These are phyloP conservation scores for Nemania sp. DNA, from an alignment of 2,329 filamentous ascomycete species.

Conservation along the genomic window DNA sequence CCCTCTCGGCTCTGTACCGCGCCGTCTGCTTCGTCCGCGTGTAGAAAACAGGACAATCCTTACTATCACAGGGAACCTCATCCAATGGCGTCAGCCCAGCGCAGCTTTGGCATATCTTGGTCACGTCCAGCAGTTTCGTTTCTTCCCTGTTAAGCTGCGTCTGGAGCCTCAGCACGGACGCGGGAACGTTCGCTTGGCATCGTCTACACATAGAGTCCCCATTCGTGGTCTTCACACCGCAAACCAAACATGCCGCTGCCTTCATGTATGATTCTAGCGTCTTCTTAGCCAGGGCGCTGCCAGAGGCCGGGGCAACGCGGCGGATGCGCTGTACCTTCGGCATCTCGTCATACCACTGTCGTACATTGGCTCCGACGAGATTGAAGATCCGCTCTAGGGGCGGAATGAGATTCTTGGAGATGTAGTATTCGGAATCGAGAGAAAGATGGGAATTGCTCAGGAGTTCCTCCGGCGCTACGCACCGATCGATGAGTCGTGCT, in stretches of 20 bases:
- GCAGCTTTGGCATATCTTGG: conserved; percentile 79
- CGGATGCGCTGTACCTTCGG: conserved; percentile 82
- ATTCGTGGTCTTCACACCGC: conserved; percentile 58
- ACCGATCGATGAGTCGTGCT: conserved; percentile 83
- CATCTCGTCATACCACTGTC: conserved; percentile 95
- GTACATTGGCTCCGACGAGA: conserved; percentile 88
- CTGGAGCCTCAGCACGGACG: conserved; percentile 68
- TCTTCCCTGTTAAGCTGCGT: conserved; percentile 66
- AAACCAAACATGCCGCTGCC: conserved; percentile 77
- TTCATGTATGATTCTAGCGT: conserved; percentile 96
- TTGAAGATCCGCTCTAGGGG: conserved; percentile 96
- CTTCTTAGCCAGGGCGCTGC: conserved; percentile 53
- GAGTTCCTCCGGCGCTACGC: conserved; percentile 83
- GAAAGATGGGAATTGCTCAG: conserved; percentile 76
- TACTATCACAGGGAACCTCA: conserved; percentile 82
- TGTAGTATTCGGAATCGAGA: conserved; percentile 95
- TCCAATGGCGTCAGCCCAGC: conserved; percentile 74
- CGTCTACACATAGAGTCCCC: conserved; percentile 56
- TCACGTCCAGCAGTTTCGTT: conserved; percentile 64
- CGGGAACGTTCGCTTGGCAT: conserved; percentile 60
- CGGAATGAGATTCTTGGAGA: conserved; percentile 91
- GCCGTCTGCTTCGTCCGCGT: conserved; percentile 67
- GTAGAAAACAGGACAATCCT: conserved; percentile 93
- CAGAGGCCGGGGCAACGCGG: conserved; percentile 54
- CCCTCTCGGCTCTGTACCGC: conserved; percentile 48